Conservation (phyloP, 1,139 yeast genomes). For the Yamadazyma pseudoaaseri region DNA sequence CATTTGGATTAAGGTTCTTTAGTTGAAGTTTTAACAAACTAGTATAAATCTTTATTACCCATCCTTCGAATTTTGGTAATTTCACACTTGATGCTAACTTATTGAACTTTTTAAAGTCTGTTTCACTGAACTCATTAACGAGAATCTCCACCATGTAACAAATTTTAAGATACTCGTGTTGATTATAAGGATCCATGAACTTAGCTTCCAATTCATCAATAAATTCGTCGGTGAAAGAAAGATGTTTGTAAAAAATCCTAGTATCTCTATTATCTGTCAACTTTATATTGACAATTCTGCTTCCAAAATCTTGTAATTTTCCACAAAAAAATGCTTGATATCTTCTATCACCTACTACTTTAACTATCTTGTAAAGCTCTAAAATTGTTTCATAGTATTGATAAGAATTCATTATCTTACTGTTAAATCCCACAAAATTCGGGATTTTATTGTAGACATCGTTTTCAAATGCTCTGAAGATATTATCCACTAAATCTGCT, state of each 20-base stretch:
- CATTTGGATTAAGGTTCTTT: slow-evolving; percentile 20
- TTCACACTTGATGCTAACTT: slow-evolving; percentile 20
- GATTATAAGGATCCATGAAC: slow-evolving; percentile 7
- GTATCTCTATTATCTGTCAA: slow-evolving; percentile 50
- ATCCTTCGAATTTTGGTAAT: slow-evolving; percentile 19
- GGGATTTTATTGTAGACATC: slow-evolving; percentile 60
- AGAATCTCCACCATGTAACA: slow-evolving; percentile 27
- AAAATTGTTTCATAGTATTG: slow-evolving; percentile 33
- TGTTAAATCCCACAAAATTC: slow-evolving; percentile 56
- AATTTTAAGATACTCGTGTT: slow-evolving; percentile 18
- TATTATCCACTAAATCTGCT: slow-evolving; percentile 47
- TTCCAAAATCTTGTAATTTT: slow-evolving; percentile 8
- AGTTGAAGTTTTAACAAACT: slow-evolving; percentile 22
- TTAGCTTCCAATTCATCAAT: slow-evolving; percentile 11
- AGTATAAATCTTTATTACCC: slow-evolving; percentile 25
- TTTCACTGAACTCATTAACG: slow-evolving; percentile 17
- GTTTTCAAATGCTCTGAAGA: slow-evolving; percentile 51
- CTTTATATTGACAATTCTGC: slow-evolving; percentile 12
- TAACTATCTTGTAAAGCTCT: slow-evolving; percentile 34
- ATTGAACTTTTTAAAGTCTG: slow-evolving; percentile 22
- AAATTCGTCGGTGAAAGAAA: slow-evolving; percentile 14
- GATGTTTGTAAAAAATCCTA: slow-evolving; percentile 45
- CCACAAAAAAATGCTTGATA: slow-evolving; percentile 27
- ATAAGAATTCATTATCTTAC: slow-evolving; percentile 37
- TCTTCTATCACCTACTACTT: slow-evolving; percentile 35